Evolutionary conservation across 2,329 filamentous ascomycete genomes (phyloP).

Genomic region (Plectosphaerella sp.): DNA sequence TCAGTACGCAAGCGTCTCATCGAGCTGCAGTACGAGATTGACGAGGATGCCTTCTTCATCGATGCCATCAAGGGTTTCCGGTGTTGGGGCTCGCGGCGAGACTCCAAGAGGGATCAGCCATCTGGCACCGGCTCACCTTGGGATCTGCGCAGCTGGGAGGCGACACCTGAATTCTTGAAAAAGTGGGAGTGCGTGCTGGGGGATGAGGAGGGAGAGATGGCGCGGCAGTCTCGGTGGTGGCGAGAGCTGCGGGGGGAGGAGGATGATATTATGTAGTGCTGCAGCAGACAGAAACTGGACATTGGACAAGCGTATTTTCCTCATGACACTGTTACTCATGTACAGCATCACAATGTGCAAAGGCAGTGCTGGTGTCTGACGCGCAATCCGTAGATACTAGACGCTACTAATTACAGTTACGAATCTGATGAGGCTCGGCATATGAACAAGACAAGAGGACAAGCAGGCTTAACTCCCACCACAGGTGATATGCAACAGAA

Average conservation of each 20-base stretch:
- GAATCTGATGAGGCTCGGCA: background rate
- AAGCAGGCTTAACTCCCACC: background rate
- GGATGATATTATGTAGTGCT: background rate
- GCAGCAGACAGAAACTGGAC: background rate
- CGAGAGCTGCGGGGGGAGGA: conserved; percentile 13
- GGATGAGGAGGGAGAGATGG: conserved; percentile 18
- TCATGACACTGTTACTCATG: no score
- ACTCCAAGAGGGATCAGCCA: conserved; percentile 7
- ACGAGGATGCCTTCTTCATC: conserved; percentile 16
- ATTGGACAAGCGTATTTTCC: no score
- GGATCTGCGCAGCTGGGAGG: conserved; percentile 22
- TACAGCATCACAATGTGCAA: no score
- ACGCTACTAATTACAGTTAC: background rate
- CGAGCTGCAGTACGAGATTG: conserved; percentile 3
- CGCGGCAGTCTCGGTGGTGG: conserved; percentile 20
- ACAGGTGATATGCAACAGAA: background rate
- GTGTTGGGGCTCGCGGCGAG: conserved; percentile 16
- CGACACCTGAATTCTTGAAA: conserved; percentile 18
- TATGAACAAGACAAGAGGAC: background rate
- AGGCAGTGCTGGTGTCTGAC: background rate
- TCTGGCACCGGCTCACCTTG: conserved; percentile 17
- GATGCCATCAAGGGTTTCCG: conserved; percentile 18
- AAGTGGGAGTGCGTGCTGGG: conserved; percentile 18
- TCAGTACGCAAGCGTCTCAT: conserved; percentile 17
- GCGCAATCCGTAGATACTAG: background rate